Evolutionary conservation across 148 eudicot species (phyloP).

Genomic region (Gaultheria prostrata): DNA sequence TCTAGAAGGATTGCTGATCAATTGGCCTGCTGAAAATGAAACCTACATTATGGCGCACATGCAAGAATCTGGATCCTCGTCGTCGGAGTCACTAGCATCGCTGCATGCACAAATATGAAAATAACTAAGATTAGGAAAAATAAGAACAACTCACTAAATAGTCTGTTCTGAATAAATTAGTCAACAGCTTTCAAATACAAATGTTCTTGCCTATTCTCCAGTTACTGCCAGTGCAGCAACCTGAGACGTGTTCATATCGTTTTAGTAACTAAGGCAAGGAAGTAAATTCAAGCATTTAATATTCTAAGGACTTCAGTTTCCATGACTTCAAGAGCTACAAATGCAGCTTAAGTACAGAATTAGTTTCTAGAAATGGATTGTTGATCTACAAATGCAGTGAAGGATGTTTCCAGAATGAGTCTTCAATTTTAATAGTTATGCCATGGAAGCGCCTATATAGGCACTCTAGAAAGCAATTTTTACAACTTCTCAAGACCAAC

Average conservation of each 20-base stretch:
- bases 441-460: neutral
- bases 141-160: neutral
- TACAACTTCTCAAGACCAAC: neutral
- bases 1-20: constrained; percentile 13
- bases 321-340: neutral
- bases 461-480: neutral
- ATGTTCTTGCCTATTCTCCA: neutral
- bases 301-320: neutral
- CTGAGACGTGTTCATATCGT: neutral
- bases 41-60: constrained; percentile 47
- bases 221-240: neutral
- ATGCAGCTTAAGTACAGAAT: neutral
- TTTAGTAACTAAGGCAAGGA: neutral
- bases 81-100: constrained; percentile 48
- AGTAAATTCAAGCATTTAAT: neutral
- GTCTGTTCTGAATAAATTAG: neutral
- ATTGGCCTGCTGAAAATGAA: neutral
- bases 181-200: neutral
- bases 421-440: neutral
- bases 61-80: constrained; percentile 46
- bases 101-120: constrained; percentile 27
- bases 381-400: neutral
- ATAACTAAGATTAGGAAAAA: neutral
- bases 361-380: neutral
- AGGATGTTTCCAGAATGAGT: neutral